Base-by-base conservation (phyloP, 1,284 basidiomycete genomes). In the Athelia sp. region DNA sequence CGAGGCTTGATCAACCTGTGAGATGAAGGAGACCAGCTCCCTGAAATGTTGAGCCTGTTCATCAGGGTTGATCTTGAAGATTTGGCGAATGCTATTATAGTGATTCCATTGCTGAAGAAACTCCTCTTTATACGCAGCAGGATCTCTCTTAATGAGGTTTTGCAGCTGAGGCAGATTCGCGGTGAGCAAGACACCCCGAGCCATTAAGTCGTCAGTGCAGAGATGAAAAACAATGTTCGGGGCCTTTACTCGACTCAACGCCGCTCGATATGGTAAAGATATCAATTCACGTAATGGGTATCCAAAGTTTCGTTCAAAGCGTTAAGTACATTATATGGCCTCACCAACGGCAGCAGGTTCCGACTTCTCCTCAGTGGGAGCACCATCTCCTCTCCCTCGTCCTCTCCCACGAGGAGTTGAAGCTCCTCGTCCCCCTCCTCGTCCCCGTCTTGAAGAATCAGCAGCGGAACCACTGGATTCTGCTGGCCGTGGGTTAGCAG, bases 101-200 rank as follows among this genome's bases (percentile, higher is more conserved):
- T 98, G 94, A 57, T 94, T 93, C 89, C 94, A 98, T 76, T 99
- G 97, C 56, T 95, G 93, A n/a, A 94, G 66, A 62, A 99, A 99
- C 62, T 99, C 97, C 58, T 98, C 95, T 63, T 85, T 88, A 75
- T 99, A 99, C 0, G 83, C 88, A 6, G 76, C 69, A 2, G 96
- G 91, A 64, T 98, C 93, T 50, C 97, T 81, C 70, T 97, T 99
- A 67, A 99, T 94, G 51, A 99, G 77, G 64, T 98, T 98, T 66
- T 99, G 97, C 17, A 99, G 73, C 58, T 89, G 87, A 0, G 86
- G 85, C 11, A 89, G 73, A 58, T 89, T 88, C 15, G 84, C 77
- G 24, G 84, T 82, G 48, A 88, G 73, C 19, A 85, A 71, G 36
- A 82, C 67, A 19, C 83, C 84, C 31, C 84, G 76, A 52, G 71